Evolutionary conservation across 176 grass and related monocot species (phyloP).

Genomic region (Guadua angustifolia): DNA sequence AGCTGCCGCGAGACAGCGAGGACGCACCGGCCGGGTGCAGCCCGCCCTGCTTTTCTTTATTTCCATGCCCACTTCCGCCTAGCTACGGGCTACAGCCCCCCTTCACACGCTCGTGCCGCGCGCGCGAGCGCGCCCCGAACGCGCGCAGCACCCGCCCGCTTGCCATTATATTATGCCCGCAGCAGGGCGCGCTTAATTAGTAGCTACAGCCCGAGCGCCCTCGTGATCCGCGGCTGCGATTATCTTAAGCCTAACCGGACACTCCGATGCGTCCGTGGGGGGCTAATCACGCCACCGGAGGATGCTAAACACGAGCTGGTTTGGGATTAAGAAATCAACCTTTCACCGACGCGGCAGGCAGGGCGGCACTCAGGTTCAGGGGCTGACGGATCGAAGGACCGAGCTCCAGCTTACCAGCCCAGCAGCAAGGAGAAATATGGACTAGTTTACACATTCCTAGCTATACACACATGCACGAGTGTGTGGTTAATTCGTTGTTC

Average conservation of each 20-base stretch:
- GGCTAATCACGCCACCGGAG: conserved; percentile 30
- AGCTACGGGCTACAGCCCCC: not conserved
- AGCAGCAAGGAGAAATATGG: not conserved
- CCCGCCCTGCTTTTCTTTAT: conserved; percentile 43
- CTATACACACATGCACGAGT: not conserved
- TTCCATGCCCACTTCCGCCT: not conserved
- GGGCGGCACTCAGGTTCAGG: conserved; percentile 47
- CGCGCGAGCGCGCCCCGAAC: not conserved
- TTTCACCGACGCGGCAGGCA: not conserved
- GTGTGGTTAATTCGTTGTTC: conserved; percentile 23
- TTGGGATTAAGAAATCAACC: not conserved
- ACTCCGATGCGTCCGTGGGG: conserved; percentile 10
- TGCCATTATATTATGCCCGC: conserved; percentile 39
- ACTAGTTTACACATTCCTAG: conserved; percentile 36
- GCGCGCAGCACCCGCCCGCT: not conserved
- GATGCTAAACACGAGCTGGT: conserved; percentile 13
- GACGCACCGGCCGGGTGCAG: conserved; percentile 39
- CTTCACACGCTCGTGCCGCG: not conserved
- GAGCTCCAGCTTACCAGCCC: conserved; percentile 43
- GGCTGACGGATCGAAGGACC: conserved; percentile 25
- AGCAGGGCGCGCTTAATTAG: conserved; percentile 11
- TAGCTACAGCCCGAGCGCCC: conserved; percentile 23
- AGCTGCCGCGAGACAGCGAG: conserved; percentile 35
- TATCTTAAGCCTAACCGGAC: conserved; percentile 34
- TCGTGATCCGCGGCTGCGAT: conserved; percentile 45